Evolutionary conservation across 2,329 filamentous ascomycete genomes (phyloP).

Genomic region (Dactylellina sp.): DNA sequence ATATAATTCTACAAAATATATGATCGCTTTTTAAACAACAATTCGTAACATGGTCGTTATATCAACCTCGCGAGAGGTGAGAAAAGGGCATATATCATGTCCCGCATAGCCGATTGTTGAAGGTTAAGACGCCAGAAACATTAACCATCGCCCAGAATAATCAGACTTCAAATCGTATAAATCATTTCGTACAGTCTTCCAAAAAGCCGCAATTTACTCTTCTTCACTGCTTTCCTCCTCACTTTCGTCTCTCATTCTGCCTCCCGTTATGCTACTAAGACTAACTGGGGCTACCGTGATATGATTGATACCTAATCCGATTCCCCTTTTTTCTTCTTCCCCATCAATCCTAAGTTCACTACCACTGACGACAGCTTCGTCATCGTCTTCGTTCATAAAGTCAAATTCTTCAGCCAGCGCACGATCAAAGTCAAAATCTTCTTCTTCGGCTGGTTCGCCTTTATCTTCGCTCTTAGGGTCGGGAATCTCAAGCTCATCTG

Average conservation of each 20-base stretch:
- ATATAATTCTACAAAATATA: constrained; percentile 25
- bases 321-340: constrained; percentile 32
- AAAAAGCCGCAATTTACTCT: constrained; percentile 19
- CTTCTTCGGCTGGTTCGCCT: constrained; percentile 34
- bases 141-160: constrained; percentile 19
- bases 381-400: constrained; percentile 32
- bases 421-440: constrained; percentile 32
- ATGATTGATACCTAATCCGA: constrained; percentile 40
- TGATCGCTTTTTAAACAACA: neutral
- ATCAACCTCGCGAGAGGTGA: constrained; percentile 10
- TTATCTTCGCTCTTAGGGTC: constrained; percentile 52
- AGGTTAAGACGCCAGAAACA: constrained; percentile 28
- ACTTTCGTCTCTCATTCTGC: constrained; percentile 36
- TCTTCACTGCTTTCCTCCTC: constrained; percentile 52
- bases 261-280: constrained; percentile 33
- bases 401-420: constrained; percentile 43
- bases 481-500: constrained; percentile 46
- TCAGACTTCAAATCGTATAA: neutral
- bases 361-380: constrained; percentile 16
- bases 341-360: constrained; percentile 47
- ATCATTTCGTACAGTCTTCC: neutral
- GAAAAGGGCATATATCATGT: constrained; percentile 36
- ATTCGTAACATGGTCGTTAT: constrained; percentile 1
- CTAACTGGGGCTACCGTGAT: constrained; percentile 18
- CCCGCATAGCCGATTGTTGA: constrained; percentile 4